Evolutionary conservation across 2,329 filamentous ascomycete species (phyloP), one percentile per base, ranked within the genome.

Genomic region (Rutstroemia sp.): DNA sequence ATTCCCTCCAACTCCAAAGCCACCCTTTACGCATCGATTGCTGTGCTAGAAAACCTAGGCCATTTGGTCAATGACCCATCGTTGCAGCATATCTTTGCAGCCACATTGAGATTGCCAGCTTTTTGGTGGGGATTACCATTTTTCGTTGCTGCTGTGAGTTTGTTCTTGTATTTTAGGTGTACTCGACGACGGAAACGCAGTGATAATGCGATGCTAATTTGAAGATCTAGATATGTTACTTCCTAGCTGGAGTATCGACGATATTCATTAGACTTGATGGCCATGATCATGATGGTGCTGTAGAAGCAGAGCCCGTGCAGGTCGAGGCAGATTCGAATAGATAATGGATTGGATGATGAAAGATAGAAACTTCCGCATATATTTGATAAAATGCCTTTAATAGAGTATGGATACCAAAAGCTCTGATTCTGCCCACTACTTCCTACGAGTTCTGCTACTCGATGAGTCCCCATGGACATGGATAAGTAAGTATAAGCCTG

Each of bases 111-210:
- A 27, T 27, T 67, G 3, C 38, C 60, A 4, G 21, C 59, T 8
- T 58, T 64, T 34, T 69, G 66, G 67, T 58, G 60, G 17, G 64
- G 62, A 3, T 48, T 64, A 25, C 65, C 67, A 4, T 69, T 69
- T 45, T 69, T 68, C 49, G 60, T 68, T 36, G 66, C 57, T 44
- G 57, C 67, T 52, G 67, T 69, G 47, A 62, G 67, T 64, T 45
- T 23, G 3, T 21, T 46, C 19, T 12, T 10, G 16, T 16, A 55
- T 34, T 5, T 21, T 12, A 0, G 3, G 30, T 30, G 25, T 19
- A 21, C 21, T 47, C 14, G 8, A 6, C 25, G 25, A 27, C 1
- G 6, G 25, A 2, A 27, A 27, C 8, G 25, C 19, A 21, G 10
- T 10, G n/a, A 19, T 47, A 16, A 9, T 47, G 3, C 8, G 25